These are phyloP conservation scores for Colletotrichum chlorophyti DNA, from an alignment of 2,329 filamentous ascomycete genomes.

Conservation along the genomic window DNA sequence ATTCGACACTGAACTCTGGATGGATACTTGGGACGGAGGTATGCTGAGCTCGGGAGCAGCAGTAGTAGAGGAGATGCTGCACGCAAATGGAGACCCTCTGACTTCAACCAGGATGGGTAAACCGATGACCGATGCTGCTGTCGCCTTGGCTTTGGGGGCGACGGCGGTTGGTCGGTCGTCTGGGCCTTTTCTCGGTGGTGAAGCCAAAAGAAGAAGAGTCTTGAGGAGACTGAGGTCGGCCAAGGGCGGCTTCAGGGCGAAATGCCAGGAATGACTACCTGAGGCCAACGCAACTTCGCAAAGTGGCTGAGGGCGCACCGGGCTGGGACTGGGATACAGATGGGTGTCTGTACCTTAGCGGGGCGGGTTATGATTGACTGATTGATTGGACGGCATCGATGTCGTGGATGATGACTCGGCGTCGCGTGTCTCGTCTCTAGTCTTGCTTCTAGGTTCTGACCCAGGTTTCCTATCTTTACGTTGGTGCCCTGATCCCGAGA, in stretches of 20 bases:
- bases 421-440: background rate
- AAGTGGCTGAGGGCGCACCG: slow-evolving; percentile 2
- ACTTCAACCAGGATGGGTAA: slow-evolving; percentile 1
- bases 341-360: background rate
- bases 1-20: too few relatives aligned
- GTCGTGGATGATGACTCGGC: slow-evolving; percentile 18
- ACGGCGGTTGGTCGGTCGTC: slow-evolving; percentile 22
- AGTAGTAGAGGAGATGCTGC: slow-evolving; percentile 2
- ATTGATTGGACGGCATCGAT: background rate
- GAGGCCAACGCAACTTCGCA: background rate
- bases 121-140: background rate
- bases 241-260: slow-evolving; percentile 14
- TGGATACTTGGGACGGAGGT: too few relatives aligned
- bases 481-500: too few relatives aligned
- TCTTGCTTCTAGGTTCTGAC: background rate
- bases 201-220: slow-evolving; percentile 16
- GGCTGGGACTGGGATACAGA: background rate
- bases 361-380: slow-evolving; percentile 13
- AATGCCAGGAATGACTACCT: background rate
- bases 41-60: background rate
- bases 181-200: slow-evolving; percentile 19
- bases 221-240: slow-evolving; percentile 11
- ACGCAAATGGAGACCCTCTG: slow-evolving; percentile 16
- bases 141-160: slow-evolving; percentile 5
- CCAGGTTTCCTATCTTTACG: too few relatives aligned